Percentiles rank a stretch among this genome's conserved stretches.
phyloP scores from a whole-genome alignment of 176 grass and related monocot genomes.

The Pharus latifolius region DNA sequence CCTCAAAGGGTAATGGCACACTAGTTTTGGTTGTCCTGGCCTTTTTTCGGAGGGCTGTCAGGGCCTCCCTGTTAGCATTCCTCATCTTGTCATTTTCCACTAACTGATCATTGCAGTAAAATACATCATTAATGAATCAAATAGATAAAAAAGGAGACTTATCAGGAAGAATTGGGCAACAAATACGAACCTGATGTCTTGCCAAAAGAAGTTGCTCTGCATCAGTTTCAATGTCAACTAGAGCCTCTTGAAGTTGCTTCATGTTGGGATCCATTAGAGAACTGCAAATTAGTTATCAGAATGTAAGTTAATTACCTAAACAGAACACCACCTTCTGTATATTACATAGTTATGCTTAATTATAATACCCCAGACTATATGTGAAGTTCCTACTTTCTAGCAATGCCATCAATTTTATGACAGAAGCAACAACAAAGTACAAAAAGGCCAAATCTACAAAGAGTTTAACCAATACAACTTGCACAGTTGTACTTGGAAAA shows the following conservation, averaged over 20 bases:
- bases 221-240: conserved; percentile 70
- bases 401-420: neutral
- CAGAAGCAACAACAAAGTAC: neutral
- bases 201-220: conserved; percentile 79
- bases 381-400: neutral
- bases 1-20: conserved; percentile 63
- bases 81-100: conserved; percentile 67
- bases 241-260: conserved; percentile 51
- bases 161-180: neutral
- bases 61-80: conserved; percentile 64
- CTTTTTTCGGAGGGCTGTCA: conserved; percentile 62
- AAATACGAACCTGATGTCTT: conserved; percentile 58
- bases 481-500: no score
- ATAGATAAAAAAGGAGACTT: neutral
- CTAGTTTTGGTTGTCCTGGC: conserved; percentile 73
- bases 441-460: neutral
- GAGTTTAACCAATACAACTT: no score
- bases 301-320: neutral
- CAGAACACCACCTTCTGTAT: neutral
- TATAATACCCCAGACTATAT: neutral
- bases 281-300: neutral
- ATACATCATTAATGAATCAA: neutral
- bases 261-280: conserved; percentile 58
- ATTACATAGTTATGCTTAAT: neutral
- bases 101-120: conserved; percentile 27